Evolutionary conservation across 2,329 filamentous ascomycete species (phyloP).

Genomic region (Aspergillus sp.): DNA sequence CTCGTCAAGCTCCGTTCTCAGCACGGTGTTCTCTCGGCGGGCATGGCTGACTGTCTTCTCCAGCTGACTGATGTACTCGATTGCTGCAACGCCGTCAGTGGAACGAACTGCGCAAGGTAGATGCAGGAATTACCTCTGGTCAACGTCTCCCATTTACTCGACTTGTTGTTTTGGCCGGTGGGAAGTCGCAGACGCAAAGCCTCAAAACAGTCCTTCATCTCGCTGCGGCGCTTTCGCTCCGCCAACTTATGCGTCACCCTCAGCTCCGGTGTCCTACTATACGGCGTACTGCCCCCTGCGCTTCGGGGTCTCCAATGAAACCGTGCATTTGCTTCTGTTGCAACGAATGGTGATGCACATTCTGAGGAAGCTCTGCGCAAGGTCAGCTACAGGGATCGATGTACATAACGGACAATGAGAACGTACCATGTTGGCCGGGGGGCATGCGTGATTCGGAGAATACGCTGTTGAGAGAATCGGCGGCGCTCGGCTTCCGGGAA

Average conservation of each 20-base stretch:
- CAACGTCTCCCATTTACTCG: conserved; percentile 45
- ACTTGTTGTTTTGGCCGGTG: conserved; percentile 40
- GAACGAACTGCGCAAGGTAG: too few species aligned
- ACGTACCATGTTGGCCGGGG: conserved; percentile 39
- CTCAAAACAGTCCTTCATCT: conserved; percentile 46
- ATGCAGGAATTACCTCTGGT: conserved; percentile 37
- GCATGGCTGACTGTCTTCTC: conserved; percentile 32
- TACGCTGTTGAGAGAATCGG: conserved; percentile 40
- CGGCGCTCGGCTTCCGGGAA: conserved; percentile 38
- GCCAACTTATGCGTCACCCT: conserved; percentile 43
- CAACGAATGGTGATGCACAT: conserved; percentile 39
- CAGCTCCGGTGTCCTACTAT: conserved; percentile 42
- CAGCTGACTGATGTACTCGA: conserved; percentile 39
- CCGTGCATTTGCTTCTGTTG: conserved; percentile 41
- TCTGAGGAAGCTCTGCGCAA: conserved; percentile 36
- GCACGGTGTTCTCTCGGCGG: conserved; percentile 30
- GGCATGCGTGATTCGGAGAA: conserved; percentile 39
- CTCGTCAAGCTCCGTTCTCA: conserved; percentile 29
- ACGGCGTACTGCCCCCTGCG: conserved; percentile 33
- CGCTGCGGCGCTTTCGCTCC: conserved; percentile 42
- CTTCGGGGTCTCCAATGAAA: conserved; percentile 39
- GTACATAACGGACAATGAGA: background rate
- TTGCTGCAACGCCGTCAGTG: too few species aligned
- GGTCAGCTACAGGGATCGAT: conserved; percentile 3
- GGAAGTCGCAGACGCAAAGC: conserved; percentile 36